Evolutionary conservation across 1,284 basidiomycete species (phyloP).

Genomic region (Ustilago nuda): DNA sequence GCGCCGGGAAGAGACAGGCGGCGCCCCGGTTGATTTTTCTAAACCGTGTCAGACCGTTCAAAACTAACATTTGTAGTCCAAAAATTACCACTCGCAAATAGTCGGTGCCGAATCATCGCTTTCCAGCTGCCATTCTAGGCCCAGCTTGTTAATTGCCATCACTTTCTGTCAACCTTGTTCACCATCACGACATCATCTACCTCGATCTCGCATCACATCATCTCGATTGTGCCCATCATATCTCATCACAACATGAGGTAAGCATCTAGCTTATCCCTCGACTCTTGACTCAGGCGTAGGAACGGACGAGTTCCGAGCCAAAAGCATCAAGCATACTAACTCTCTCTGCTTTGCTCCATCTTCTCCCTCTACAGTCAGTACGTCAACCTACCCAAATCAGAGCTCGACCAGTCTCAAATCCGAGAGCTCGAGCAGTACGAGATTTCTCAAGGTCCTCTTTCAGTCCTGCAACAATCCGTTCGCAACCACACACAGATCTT

Average conservation of each 20-base stretch:
- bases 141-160: neutral
- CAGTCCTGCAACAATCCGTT: constrained; percentile 97
- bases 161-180: neutral
- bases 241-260: neutral
- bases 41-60: neutral
- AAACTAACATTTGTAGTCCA: too few relatives aligned
- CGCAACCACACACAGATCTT: constrained; percentile 97
- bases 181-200: neutral
- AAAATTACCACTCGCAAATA: neutral
- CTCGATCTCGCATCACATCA: neutral
- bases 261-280: neutral
- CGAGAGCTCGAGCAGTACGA: constrained; percentile 81
- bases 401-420: constrained; percentile 95
- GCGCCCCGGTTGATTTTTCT: neutral
- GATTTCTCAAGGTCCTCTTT: constrained; percentile 79
- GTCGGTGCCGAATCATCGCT: neutral
- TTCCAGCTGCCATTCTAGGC: constrained; percentile 1
- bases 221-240: neutral
- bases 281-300: neutral
- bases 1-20: constrained; percentile 2
- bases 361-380: constrained; percentile 79
- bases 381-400: constrained; percentile 94
- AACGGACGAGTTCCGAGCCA: too few relatives aligned
- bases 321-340: neutral
- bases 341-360: neutral